Conservation (phyloP, 345 rosid species). For the Populus nigra region DNA sequence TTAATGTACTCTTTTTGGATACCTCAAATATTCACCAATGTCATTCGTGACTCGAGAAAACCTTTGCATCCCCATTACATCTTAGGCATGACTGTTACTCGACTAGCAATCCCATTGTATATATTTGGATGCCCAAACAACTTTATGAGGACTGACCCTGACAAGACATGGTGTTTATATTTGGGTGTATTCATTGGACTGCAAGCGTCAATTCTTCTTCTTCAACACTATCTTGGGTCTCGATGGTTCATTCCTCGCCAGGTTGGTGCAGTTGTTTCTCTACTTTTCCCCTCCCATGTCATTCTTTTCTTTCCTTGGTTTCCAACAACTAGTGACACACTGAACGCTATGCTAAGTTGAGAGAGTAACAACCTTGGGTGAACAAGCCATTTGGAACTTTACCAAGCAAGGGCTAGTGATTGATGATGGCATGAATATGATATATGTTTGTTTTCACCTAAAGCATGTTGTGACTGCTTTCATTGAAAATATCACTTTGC, state of each 20-base stretch:
- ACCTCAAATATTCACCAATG: constrained; percentile 83
- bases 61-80: constrained; percentile 93
- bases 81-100: constrained; percentile 84
- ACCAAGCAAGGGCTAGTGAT: background rate
- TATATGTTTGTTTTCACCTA: background rate
- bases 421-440: background rate
- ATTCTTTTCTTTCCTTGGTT: background rate
- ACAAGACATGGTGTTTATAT: constrained; percentile 74
- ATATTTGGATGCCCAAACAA: constrained; percentile 92
- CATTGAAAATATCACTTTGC: background rate
- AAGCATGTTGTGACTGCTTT: background rate
- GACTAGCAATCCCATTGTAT: constrained; percentile 79
- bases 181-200: constrained; percentile 62
- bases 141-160: constrained; percentile 90
- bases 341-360: background rate
- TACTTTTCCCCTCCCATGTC: background rate
- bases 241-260: constrained; percentile 94
- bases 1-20: constrained; percentile 92
- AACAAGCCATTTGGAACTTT: too few relatives aligned
- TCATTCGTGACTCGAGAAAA: constrained; percentile 87
- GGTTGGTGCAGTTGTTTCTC: constrained; percentile 47
- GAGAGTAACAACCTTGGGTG: background rate
- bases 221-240: constrained; percentile 93
- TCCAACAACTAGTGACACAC: background rate
- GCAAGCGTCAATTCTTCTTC: constrained; percentile 85